A percentile compares a stretch with the other conserved stretches of the same genome.
Conservation (phyloP, 2,329 filamentous ascomycete species). For the Trichophyton simii region DNA sequence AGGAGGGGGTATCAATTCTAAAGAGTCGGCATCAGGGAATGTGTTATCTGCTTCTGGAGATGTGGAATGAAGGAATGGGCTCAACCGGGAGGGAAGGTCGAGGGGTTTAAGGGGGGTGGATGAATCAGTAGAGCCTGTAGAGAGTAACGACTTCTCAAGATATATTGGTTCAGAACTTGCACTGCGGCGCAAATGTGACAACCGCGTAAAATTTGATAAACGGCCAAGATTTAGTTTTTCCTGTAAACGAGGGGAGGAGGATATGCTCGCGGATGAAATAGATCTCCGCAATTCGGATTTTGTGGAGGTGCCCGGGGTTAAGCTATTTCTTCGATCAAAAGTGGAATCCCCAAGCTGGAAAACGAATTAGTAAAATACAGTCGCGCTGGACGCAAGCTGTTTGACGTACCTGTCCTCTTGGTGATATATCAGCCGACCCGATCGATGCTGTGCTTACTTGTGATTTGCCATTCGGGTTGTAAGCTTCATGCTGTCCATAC, state of each 20-base stretch:
- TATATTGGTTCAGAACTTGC: background rate
- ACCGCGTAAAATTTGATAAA: background rate
- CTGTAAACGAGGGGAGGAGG: constrained; percentile 4
- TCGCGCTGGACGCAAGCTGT: too few species aligned
- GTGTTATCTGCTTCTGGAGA: background rate
- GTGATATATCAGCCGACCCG: constrained; percentile 18
- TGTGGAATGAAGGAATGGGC: background rate
- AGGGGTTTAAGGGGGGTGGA: background rate
- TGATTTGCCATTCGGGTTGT: constrained; percentile 10
- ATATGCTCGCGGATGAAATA: constrained; percentile 6
- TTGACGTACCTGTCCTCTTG: constrained; percentile 14
- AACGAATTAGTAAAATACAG: background rate
- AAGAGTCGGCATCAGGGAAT: background rate
- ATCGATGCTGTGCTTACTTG: constrained; percentile 15
- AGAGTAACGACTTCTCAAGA: background rate
- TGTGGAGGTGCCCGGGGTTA: background rate
- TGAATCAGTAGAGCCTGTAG: background rate
- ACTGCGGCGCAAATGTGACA: background rate
- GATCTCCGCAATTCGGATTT: constrained; percentile 8
- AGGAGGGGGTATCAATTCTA: background rate
- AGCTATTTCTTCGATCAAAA: constrained; percentile 2
- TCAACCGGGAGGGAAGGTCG: background rate
- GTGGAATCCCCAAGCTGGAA: constrained; percentile 4
- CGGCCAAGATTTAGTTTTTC: background rate
- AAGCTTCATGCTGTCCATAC: constrained; percentile 14